phyloP scores from a whole-genome alignment of 2,329 filamentous ascomycete genomes.

The Zymoseptoria brevis region DNA sequence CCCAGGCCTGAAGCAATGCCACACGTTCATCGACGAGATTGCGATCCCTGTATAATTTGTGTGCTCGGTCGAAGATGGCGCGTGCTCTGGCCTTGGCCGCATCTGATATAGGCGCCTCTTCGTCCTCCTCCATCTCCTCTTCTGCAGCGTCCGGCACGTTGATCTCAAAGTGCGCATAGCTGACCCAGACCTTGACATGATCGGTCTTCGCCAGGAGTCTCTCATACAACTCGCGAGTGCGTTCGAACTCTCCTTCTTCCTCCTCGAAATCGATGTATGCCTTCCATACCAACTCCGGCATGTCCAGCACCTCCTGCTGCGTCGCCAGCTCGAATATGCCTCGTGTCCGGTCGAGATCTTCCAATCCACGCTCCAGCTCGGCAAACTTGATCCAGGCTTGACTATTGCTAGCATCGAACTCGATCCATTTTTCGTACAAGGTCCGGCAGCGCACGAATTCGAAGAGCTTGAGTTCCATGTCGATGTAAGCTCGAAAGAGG shows the following conservation, averaged over 20 bases:
- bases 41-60: slow-evolving; percentile 79
- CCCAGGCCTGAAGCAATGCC: slow-evolving; percentile 82
- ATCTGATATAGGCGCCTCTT: slow-evolving; percentile 60
- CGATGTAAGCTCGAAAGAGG: slow-evolving; percentile 87
- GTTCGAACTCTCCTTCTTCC: slow-evolving; percentile 72
- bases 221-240: slow-evolving; percentile 77
- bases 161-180: slow-evolving; percentile 97
- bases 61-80: slow-evolving; percentile 73
- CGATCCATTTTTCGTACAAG: slow-evolving; percentile 87
- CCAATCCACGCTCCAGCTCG: slow-evolving; percentile 81
- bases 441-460: slow-evolving; percentile 88
- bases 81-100: slow-evolving; percentile 76
- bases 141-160: slow-evolving; percentile 73
- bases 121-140: slow-evolving; percentile 48
- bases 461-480: slow-evolving; percentile 85
- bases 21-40: slow-evolving; percentile 93
- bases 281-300: slow-evolving; percentile 97
- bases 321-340: slow-evolving; percentile 91
- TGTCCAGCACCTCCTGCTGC: slow-evolving; percentile 74
- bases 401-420: slow-evolving; percentile 83
- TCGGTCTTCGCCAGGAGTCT: slow-evolving; percentile 88
- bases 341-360: slow-evolving; percentile 78
- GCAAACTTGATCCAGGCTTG: slow-evolving; percentile 96
- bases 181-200: slow-evolving; percentile 98
- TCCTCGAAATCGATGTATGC: slow-evolving; percentile 98